phyloP scores from a whole-genome alignment of 129 eudicot species.

The Artemisia annua region DNA sequence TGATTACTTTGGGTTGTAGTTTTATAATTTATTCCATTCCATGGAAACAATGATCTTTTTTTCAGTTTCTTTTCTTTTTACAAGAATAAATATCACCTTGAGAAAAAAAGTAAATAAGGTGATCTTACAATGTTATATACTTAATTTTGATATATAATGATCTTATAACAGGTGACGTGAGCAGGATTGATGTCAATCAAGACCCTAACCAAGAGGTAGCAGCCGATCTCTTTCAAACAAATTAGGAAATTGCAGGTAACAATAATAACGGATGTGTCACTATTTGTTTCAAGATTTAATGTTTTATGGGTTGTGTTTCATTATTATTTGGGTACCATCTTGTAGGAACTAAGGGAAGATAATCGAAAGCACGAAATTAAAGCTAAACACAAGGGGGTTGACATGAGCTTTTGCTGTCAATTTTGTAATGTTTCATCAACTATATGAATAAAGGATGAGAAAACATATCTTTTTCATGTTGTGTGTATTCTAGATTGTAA shows the following conservation, averaged over 20 bases:
- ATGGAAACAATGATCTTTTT: background rate
- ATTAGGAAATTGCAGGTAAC: slow-evolving; percentile 24
- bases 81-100: background rate
- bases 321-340: slow-evolving; percentile 7
- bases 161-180: slow-evolving; percentile 28
- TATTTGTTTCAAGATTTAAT: background rate
- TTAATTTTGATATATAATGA: background rate
- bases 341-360: slow-evolving; percentile 8
- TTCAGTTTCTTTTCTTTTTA: background rate
- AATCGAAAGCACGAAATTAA: slow-evolving; percentile 4
- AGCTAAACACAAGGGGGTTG: background rate
- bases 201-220: slow-evolving; percentile 34
- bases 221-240: slow-evolving; percentile 29
- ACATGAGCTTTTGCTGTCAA: slow-evolving; percentile 19
- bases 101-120: background rate
- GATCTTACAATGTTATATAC: background rate
- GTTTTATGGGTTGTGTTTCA: background rate
- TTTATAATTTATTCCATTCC: too few relatives aligned
- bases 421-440: slow-evolving; percentile 12
- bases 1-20: background rate
- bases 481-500: background rate
- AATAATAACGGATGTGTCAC: background rate
- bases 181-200: slow-evolving; percentile 40
- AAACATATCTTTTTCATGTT: slow-evolving; percentile 8
- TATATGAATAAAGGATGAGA: slow-evolving; percentile 28